These are phyloP conservation scores for Annulohypoxylon bovei DNA, from an alignment of 495 filamentous ascomycete species.

Conservation along the genomic window DNA sequence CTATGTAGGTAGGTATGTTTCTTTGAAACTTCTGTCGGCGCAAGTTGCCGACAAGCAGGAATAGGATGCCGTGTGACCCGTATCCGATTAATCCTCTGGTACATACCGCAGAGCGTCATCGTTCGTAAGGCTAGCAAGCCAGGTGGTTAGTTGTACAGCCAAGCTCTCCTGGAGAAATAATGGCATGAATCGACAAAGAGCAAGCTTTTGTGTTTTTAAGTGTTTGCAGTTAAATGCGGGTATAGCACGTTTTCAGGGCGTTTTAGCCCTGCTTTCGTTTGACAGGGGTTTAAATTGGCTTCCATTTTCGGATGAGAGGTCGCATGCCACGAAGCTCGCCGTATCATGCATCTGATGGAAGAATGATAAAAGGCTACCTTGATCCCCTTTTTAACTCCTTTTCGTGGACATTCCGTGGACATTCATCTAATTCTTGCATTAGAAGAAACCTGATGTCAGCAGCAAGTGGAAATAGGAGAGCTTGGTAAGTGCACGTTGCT, in stretches of 20 bases:
- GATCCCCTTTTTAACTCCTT: background rate
- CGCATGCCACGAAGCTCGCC: constrained; percentile 15
- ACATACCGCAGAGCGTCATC: background rate
- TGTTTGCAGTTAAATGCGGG: constrained; percentile 40
- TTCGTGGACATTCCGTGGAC: background rate
- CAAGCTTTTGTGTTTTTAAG: constrained; percentile 28
- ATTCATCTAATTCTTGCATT: background rate
- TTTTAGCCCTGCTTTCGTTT: constrained; percentile 16
- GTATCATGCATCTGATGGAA: background rate
- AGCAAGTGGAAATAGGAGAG: background rate
- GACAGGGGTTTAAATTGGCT: constrained; percentile 42
- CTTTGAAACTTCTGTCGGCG: background rate
- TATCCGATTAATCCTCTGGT: background rate
- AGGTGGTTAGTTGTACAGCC: background rate
- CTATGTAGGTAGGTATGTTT: too few relatives aligned
- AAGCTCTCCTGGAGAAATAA: background rate
- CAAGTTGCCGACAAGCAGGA: background rate
- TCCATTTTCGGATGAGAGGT: constrained; percentile 26
- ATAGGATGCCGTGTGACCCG: background rate
- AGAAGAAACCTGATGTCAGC: background rate
- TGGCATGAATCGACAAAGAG: constrained; percentile 6
- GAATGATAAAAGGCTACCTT: constrained; percentile 18
- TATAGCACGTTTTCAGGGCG: constrained; percentile 29
- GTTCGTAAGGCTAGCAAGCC: background rate
- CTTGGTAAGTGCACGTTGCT: background rate